Evolutionary conservation across 78 protist species (phyloP), one percentile per base, ranked within the genome.

Genomic region (Capsaspora owczarzaki): DNA sequence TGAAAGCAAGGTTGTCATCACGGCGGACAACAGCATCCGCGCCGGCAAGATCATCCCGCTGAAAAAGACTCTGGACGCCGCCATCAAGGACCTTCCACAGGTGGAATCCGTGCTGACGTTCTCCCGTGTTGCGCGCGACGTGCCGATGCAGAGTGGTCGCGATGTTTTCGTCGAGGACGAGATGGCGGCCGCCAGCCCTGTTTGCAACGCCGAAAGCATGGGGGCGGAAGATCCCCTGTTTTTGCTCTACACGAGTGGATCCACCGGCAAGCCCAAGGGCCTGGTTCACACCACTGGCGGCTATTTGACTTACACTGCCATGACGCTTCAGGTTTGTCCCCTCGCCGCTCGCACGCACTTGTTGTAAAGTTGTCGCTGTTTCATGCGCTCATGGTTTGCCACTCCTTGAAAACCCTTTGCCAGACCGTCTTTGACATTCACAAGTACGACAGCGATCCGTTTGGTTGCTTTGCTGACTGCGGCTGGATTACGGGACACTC

Each of bases 401-500:
- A 12, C 51, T n/a, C n/a, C n/a, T n/a, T n/a, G n/a, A n/a, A n/a
- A n/a, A n/a, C n/a, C n/a, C n/a, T n/a, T n/a, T n/a, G n/a, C 82
- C 90, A 25, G 91, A 95, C 86, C 82, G 92, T 86, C 38, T 97
- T 97, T 43, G 98, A 95, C 76, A 89, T 87, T 81, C 95, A 85
- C 2, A 82, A 70, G 3, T n/a, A n/a, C n/a, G 85, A 27, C 93
- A 87, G 12, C 6, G 99, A 97, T 77, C 89, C 96, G 27, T 94
- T 82, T 82, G 92, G 89, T 20, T 95, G 98, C 90, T 87, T 92
- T 37, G 99, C 98, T 43, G 97, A 93, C 61, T 74, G 86, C 35
- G 87, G 87, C 23, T 83, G 87, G 87, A 63, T 96, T 79, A 94
- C 98, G 14, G 99, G 99, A 37, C 99, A 97, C 89, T 66, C 94